Evolutionary conservation across 164 flowering plant genomes (phyloP), one percentile per base, ranked within the genome.

Genomic region (Sedum album): DNA sequence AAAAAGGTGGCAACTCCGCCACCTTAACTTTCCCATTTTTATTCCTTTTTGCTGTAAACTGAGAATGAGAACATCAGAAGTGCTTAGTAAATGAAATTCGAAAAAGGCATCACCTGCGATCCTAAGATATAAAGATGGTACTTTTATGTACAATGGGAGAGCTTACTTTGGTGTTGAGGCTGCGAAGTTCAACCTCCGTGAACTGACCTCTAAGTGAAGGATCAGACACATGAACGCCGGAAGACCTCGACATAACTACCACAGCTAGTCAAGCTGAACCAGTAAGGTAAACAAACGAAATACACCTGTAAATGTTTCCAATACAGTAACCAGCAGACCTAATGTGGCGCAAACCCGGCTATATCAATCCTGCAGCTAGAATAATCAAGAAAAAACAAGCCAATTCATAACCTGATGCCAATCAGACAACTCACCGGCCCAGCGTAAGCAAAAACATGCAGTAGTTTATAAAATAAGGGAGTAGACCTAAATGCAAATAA

Each of bases 201-300:
- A 85, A 82, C 79, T 85, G 85, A 71, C 85, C 79, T 66, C 82
- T 85, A 66, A 85, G 84, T 79, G 76, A 76, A 69, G 78, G 89
- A 76, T 85, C 89, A 14, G 86, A 83, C 51, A 83, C 83, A 21
- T 80, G 66, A 74, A 85, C 86, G 35, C 89, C 86, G n/a, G 42
- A 75, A 67, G 62, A 83, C 70, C 81, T 69, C 36, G 86, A 85
- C 86, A 85, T 85, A 73, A 66, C 66, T 49, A 23, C 71, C 42
- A 15, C 60, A 41, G 41, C 44, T 42, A 17, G 31, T 26, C n/a
- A 4, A 53, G 55, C 35, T 23, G 63, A 66, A 46, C 30, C 25
- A 21, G 42, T 5, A 0, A 65, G 76, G 69, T 64, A 55, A 0
- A 6, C 26, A 51, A 51, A 55, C 30, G 1, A 53, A 53, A 48